Evolutionary conservation across 305 asterid genomes (phyloP).

Genomic region (Fraxinus platypoda): DNA sequence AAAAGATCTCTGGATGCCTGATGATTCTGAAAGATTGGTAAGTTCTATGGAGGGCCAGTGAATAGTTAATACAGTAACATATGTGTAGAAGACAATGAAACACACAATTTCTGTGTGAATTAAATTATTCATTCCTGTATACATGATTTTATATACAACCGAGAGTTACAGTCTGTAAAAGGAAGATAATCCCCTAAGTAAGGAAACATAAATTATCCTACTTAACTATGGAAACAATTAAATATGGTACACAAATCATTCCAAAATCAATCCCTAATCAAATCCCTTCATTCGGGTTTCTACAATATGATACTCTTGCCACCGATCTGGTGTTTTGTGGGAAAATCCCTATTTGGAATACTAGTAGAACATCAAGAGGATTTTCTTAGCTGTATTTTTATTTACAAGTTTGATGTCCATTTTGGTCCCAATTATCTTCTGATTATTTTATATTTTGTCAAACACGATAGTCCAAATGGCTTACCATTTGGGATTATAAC

Average conservation of each 20-base stretch:
- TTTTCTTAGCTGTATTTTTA: neutral
- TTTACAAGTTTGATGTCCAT: neutral
- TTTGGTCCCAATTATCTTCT: neutral
- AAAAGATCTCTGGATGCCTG: constrained; percentile 62
- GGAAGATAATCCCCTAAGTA: too few relatives aligned
- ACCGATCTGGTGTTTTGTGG: neutral
- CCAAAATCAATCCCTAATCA: too few relatives aligned
- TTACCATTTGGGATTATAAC: neutral
- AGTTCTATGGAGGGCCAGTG: constrained; percentile 24
- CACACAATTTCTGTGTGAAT: too few relatives aligned
- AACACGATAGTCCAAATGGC: neutral
- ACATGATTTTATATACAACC: too few relatives aligned
- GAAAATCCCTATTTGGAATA: neutral
- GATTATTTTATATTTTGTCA: neutral
- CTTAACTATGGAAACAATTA: too few relatives aligned
- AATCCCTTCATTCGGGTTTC: too few relatives aligned
- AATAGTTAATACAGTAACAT: neutral
- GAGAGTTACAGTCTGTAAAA: too few relatives aligned
- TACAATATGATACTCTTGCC: neutral
- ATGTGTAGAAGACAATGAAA: neutral
- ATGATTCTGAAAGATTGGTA: constrained; percentile 64
- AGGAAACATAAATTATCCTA: too few relatives aligned
- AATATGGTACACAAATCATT: too few relatives aligned
- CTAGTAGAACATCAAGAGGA: neutral
- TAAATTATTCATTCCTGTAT: too few relatives aligned